Conservation (phyloP, 768 basidiomycete species). For the Leccinum longicurvipes region DNA sequence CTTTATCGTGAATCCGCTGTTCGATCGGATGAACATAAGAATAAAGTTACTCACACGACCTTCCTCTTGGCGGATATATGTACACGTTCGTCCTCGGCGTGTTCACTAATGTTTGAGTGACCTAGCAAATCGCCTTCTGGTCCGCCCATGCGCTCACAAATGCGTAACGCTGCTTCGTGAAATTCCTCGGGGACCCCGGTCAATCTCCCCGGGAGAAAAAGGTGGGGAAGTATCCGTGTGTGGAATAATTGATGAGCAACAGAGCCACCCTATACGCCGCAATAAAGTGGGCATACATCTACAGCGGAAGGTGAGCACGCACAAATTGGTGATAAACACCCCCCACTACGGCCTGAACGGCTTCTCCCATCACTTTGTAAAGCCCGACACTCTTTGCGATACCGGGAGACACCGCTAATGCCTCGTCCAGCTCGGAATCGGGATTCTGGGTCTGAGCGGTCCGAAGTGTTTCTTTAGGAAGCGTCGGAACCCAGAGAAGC, state of each 20-base stretch:
- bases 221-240: conserved; percentile 34
- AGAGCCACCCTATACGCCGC: conserved; percentile 28
- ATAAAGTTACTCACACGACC: conserved; percentile 22
- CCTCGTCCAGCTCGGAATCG: conserved; percentile 27
- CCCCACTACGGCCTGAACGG: conserved; percentile 73
- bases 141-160: conserved; percentile 33
- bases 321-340: conserved; percentile 81
- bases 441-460: conserved; percentile 12
- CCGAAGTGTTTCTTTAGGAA: conserved; percentile 35
- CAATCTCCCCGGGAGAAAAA: conserved; percentile 26
- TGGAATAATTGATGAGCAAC: conserved; percentile 33
- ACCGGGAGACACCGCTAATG: conserved; percentile 30
- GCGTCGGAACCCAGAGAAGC: conserved; percentile 73
- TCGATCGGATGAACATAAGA: background rate
- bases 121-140: conserved; percentile 19
- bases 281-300: background rate
- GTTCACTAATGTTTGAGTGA: background rate
- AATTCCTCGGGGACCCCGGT: conserved; percentile 31
- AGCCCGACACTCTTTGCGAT: conserved; percentile 58
- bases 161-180: conserved; percentile 21
- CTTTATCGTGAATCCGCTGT: conserved; percentile 1
- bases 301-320: conserved; percentile 34
- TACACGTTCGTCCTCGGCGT: conserved; percentile 4
- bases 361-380: conserved; percentile 75
- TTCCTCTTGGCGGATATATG: conserved; percentile 14